A percentile compares a stretch with the other conserved stretches of the same genome.
Evolutionary conservation across 2,329 filamentous ascomycete genomes (phyloP).

Genomic region (Pestalotiopsis sp.): DNA sequence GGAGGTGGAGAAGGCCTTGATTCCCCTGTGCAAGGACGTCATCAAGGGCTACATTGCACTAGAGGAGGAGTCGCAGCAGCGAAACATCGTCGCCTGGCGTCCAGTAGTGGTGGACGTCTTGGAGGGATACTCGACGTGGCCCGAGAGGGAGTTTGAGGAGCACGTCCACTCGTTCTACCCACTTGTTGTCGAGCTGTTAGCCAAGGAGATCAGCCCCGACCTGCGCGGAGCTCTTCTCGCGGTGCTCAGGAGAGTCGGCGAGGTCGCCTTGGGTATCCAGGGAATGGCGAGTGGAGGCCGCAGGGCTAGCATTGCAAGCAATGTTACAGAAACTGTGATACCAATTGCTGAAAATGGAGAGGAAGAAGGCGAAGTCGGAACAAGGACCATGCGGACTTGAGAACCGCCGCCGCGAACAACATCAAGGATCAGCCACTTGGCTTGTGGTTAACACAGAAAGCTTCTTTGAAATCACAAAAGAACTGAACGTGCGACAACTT

Average conservation of each 20-base stretch:
- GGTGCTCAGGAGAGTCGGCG: slow-evolving; percentile 79
- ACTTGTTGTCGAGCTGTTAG: slow-evolving; percentile 77
- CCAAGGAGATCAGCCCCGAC: slow-evolving; percentile 78
- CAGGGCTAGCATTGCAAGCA: slow-evolving; percentile 42
- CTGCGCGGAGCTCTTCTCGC: slow-evolving; percentile 76
- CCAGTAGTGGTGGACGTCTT: slow-evolving; percentile 96
- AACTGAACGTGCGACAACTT: background rate
- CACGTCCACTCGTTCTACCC: slow-evolving; percentile 86
- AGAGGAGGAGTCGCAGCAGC: slow-evolving; percentile 94
- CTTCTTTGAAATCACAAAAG: background rate
- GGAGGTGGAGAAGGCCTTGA: slow-evolving; percentile 87
- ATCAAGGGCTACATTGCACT: slow-evolving; percentile 80
- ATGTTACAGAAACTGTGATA: slow-evolving; percentile 15
- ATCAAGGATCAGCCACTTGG: background rate
- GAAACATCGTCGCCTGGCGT: slow-evolving; percentile 95
- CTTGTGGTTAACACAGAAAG: background rate
- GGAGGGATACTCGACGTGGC: slow-evolving; percentile 87
- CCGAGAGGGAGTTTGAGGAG: slow-evolving; percentile 73
- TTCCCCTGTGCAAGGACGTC: slow-evolving; percentile 94
- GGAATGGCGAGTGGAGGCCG: slow-evolving; percentile 41
- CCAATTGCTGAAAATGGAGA: background rate
- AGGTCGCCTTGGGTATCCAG: slow-evolving; percentile 64
- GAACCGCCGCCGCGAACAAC: background rate
- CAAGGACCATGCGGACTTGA: slow-evolving; percentile 1
- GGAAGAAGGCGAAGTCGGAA: slow-evolving; percentile 17